phyloP scores from a whole-genome alignment of 2,329 filamentous ascomycete genomes.

The Pseudogymnoascus sp. region DNA sequence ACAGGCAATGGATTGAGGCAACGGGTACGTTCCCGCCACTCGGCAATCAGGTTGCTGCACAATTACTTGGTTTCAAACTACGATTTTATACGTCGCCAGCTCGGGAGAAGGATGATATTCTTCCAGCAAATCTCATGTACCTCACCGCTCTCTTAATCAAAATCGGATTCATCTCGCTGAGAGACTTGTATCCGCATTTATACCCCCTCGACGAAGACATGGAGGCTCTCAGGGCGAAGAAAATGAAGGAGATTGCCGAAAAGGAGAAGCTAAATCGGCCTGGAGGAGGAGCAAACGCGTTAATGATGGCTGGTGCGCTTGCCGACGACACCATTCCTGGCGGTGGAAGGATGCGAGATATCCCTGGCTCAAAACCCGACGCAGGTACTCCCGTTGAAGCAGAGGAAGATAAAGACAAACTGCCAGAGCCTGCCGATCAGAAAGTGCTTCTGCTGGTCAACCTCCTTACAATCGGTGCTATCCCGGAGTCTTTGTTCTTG shows the following conservation, averaged over 20 bases:
- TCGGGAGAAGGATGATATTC: slow-evolving; percentile 63
- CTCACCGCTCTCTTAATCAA: slow-evolving; percentile 90
- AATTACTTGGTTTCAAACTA: slow-evolving; percentile 93
- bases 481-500: slow-evolving; percentile 89
- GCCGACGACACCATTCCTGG: slow-evolving; percentile 66
- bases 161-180: slow-evolving; percentile 88
- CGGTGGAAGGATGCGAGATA: slow-evolving; percentile 37
- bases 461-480: slow-evolving; percentile 79
- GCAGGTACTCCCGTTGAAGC: slow-evolving; percentile 40
- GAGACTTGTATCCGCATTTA: slow-evolving; percentile 85
- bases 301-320: slow-evolving; percentile 79
- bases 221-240: slow-evolving; percentile 61
- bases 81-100: slow-evolving; percentile 84
- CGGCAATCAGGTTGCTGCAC: slow-evolving; percentile 86
- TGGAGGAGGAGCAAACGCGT: slow-evolving; percentile 69
- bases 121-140: slow-evolving; percentile 90
- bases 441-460: slow-evolving; percentile 80
- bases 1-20: slow-evolving; percentile 66
- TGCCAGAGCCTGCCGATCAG: slow-evolving; percentile 73
- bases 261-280: slow-evolving; percentile 64
- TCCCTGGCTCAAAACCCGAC: slow-evolving; percentile 43
- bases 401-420: slow-evolving; percentile 41
- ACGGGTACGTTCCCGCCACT: slow-evolving; percentile 76
- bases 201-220: slow-evolving; percentile 80
- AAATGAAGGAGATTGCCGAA: slow-evolving; percentile 69